phyloP scores from a whole-genome alignment of 169 alveolate species.

The Eimeria praecox region DNA sequence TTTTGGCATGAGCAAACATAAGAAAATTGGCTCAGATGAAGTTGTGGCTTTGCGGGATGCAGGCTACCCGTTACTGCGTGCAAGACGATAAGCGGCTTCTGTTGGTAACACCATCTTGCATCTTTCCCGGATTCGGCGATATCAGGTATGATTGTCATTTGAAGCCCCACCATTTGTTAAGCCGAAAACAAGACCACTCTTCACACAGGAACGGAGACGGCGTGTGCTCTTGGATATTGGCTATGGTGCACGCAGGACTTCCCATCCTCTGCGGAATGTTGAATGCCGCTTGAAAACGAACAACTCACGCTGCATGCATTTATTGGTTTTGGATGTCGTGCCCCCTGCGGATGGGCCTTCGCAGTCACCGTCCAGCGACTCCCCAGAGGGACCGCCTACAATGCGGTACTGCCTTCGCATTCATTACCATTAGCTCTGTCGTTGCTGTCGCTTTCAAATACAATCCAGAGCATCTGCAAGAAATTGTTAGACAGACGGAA shows the following conservation, averaged over 20 bases:
- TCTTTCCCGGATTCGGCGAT: slow-evolving; percentile 38
- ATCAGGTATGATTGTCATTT: not conserved
- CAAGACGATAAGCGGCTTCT: slow-evolving; percentile 65
- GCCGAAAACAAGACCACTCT: not conserved
- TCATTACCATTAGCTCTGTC: not conserved
- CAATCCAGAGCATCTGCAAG: not conserved
- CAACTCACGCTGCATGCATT: slow-evolving; percentile 67
- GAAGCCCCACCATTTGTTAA: not conserved
- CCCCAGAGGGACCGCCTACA: not conserved
- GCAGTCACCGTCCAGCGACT: slow-evolving; percentile 26
- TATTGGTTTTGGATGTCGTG: slow-evolving; percentile 48
- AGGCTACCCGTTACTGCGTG: slow-evolving; percentile 71
- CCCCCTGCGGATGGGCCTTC: slow-evolving; percentile 60
- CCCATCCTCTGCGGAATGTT: slow-evolving; percentile 70
- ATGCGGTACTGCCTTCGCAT: slow-evolving; percentile 33
- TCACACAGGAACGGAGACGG: not conserved
- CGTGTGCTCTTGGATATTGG: not conserved
- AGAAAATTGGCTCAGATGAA: not conserved
- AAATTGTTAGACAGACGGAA: not conserved
- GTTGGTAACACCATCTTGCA: slow-evolving; percentile 17
- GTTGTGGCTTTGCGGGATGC: not conserved
- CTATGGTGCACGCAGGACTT: slow-evolving; percentile 30
- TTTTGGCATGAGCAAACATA: not conserved
- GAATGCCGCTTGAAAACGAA: slow-evolving; percentile 64
- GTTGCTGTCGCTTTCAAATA: not conserved